Conservation (phyloP, 2,329 filamentous ascomycete genomes). For the Colletotrichum theobromicola region DNA sequence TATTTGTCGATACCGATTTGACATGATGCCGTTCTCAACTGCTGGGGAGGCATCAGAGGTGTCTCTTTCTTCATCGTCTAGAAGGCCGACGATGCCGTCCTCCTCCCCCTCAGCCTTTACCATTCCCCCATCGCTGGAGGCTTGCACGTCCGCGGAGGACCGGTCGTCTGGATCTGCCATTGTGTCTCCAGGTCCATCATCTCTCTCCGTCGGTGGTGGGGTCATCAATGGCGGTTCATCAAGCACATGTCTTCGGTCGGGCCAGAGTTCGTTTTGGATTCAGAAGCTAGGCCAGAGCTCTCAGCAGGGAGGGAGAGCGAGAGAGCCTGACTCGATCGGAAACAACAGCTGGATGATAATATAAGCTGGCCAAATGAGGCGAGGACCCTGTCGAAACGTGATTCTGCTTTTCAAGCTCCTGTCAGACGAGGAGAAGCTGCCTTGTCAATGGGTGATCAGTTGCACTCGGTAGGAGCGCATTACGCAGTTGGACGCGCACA, state of each 20-base stretch:
- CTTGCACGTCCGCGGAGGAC: slow-evolving; percentile 42
- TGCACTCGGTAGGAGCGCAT: slow-evolving; percentile 10
- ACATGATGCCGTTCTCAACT: slow-evolving; percentile 39
- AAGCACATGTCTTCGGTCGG: slow-evolving; percentile 19
- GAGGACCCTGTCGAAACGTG: neutral
- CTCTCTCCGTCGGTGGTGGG: slow-evolving; percentile 18
- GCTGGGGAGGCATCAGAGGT: slow-evolving; percentile 26
- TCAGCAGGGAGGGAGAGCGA: neutral
- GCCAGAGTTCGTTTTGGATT: slow-evolving; percentile 11
- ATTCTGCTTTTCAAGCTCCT: neutral
- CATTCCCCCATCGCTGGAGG: slow-evolving; percentile 48
- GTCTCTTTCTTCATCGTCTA: slow-evolving; percentile 38
- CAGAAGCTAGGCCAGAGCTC: neutral
- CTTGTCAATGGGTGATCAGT: neutral
- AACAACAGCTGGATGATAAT: neutral
- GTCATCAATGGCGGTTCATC: slow-evolving; percentile 23
- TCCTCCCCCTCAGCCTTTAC: slow-evolving; percentile 41
- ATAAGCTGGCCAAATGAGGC: neutral
- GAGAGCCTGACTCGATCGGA: neutral
- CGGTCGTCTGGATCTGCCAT: slow-evolving; percentile 57
- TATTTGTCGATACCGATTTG: slow-evolving; percentile 50
- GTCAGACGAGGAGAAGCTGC: slow-evolving; percentile 9
- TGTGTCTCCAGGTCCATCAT: slow-evolving; percentile 44
- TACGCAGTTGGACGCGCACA: slow-evolving; percentile 15
- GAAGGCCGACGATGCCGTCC: slow-evolving; percentile 37